Conservation (phyloP, 306 rosid genomes). For the Hippophae rhamnoides region DNA sequence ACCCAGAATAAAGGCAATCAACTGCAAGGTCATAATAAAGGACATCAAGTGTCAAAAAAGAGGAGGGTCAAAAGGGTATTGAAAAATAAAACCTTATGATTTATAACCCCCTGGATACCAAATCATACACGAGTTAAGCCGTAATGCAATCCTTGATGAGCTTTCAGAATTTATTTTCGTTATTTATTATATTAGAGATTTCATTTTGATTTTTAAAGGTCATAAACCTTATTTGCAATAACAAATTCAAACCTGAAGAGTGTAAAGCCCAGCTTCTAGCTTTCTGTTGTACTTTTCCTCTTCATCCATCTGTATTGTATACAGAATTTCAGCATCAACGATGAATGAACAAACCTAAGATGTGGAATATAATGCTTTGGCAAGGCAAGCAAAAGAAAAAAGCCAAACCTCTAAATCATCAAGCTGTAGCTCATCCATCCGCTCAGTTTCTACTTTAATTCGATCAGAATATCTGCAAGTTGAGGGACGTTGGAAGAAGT, state of each 20-base stretch:
- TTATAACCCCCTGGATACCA: too few relatives aligned
- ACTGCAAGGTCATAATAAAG: slow-evolving; percentile 44
- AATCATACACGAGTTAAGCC: too few relatives aligned
- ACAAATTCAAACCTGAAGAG: slow-evolving; percentile 64
- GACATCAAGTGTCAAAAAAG: slow-evolving; percentile 12
- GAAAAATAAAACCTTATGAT: neutral
- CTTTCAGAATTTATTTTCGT: too few relatives aligned
- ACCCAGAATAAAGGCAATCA: slow-evolving; percentile 80
- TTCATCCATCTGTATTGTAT: slow-evolving; percentile 65
- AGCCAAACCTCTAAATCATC: slow-evolving; percentile 76
- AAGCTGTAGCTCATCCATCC: slow-evolving; percentile 49
- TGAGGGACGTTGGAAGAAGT: neutral
- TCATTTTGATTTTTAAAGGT: too few relatives aligned
- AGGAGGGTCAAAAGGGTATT: neutral
- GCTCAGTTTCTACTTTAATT: slow-evolving; percentile 72
- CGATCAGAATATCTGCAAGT: slow-evolving; percentile 65
- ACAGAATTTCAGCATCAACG: slow-evolving; percentile 8
- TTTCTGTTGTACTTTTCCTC: slow-evolving; percentile 88
- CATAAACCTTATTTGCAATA: neutral
- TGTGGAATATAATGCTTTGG: slow-evolving; percentile 1
- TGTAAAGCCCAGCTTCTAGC: slow-evolving; percentile 92
- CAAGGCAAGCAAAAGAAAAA: slow-evolving; percentile 3
- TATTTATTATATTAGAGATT: too few relatives aligned
- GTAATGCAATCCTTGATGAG: too few relatives aligned
- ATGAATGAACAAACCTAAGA: slow-evolving; percentile 1